Conservation (phyloP, 768 basidiomycete species). For the Zangia roseola region DNA sequence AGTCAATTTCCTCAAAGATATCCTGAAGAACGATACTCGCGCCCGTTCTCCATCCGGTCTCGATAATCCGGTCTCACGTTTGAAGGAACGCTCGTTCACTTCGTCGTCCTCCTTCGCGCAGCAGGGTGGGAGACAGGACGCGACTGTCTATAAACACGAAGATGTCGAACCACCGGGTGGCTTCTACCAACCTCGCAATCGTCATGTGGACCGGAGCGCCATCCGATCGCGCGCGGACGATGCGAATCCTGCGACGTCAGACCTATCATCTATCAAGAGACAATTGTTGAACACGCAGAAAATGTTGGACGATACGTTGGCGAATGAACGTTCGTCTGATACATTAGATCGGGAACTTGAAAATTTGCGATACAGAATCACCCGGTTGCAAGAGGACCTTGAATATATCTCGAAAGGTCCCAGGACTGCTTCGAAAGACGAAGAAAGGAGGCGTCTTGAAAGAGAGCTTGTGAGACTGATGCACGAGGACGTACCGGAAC, state of each 20-base stretch:
- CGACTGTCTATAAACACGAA: constrained; percentile 87
- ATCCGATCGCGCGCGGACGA: constrained; percentile 75
- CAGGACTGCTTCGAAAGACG: constrained; percentile 69
- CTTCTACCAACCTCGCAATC: constrained; percentile 75
- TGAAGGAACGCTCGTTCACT: constrained; percentile 73
- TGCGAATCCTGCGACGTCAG: constrained; percentile 54
- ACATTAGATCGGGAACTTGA: constrained; percentile 87
- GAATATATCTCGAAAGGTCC: constrained; percentile 83
- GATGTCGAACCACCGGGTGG: constrained; percentile 57
- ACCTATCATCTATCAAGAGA: constrained; percentile 85
- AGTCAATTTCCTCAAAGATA: constrained; percentile 83
- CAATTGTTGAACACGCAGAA: constrained; percentile 75
- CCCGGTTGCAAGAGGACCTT: constrained; percentile 86
- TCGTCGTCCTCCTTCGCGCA: constrained; percentile 48
- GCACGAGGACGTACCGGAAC: constrained; percentile 89
- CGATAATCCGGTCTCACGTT: constrained; percentile 56
- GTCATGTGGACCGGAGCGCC: constrained; percentile 83
- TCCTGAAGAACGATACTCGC: constrained; percentile 85
- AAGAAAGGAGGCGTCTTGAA: constrained; percentile 84
- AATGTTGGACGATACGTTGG: constrained; percentile 72
- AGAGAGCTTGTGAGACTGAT: constrained; percentile 80
- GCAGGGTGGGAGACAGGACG: constrained; percentile 69
- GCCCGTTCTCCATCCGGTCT: constrained; percentile 57
- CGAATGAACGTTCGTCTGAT: constrained; percentile 82
- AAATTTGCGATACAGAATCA: constrained; percentile 81